phyloP scores from a whole-genome alignment of 2,329 filamentous ascomycete species.

The Lachnellula arida region DNA sequence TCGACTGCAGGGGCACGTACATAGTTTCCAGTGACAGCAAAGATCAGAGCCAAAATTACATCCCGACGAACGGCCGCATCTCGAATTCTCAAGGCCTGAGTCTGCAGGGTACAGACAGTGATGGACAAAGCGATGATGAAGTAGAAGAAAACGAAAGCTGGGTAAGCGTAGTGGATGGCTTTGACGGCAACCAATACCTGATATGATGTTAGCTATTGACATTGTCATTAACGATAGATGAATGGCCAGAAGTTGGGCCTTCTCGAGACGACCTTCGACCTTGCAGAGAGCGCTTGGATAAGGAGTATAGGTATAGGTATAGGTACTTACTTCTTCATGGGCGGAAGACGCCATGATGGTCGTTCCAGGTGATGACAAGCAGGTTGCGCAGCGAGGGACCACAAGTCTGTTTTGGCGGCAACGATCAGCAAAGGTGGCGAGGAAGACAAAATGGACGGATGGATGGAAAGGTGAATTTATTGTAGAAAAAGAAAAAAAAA shows the following conservation, averaged over 20 bases:
- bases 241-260: background rate
- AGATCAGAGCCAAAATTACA: slow-evolving; percentile 39
- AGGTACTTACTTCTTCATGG: background rate
- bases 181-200: slow-evolving; percentile 21
- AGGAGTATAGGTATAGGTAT: background rate
- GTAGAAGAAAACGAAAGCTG: slow-evolving; percentile 51
- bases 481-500: background rate
- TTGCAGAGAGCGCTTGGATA: too few relatives aligned
- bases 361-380: background rate
- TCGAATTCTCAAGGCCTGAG: slow-evolving; percentile 35
- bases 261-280: too few relatives aligned
- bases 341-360: background rate
- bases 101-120: slow-evolving; percentile 50
- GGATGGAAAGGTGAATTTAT: background rate
- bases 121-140: slow-evolving; percentile 49
- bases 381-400: background rate
- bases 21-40: slow-evolving; percentile 35
- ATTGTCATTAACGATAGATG: background rate
- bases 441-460: background rate
- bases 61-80: slow-evolving; percentile 38
- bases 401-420: background rate
- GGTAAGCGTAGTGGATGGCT: slow-evolving; percentile 53
- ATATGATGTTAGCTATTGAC: slow-evolving; percentile 5
- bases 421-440: background rate
- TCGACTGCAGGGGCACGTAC: slow-evolving; percentile 39